phyloP scores from a whole-genome alignment of 495 filamentous ascomycete species.

The Xylaria telfairii region DNA sequence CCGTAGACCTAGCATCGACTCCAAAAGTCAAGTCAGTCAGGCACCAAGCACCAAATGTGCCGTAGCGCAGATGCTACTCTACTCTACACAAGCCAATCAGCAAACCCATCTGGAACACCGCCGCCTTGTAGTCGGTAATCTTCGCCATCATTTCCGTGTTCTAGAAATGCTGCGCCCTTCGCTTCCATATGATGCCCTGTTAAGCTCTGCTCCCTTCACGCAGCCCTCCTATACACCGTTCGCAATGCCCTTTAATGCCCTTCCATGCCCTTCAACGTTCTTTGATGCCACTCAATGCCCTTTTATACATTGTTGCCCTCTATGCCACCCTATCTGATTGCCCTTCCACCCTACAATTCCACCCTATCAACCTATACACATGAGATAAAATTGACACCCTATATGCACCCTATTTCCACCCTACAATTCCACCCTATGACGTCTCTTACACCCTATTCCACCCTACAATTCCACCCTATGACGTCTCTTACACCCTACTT shows the following conservation, averaged over 20 bases:
- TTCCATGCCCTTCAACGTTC: not conserved
- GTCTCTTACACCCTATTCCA: not conserved
- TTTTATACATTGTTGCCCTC: not conserved
- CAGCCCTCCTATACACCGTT: no score
- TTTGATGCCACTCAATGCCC: not conserved
- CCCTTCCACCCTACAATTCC: not conserved
- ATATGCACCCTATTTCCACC: conserved; percentile 18
- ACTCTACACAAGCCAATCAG: not conserved
- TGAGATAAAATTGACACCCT: not conserved
- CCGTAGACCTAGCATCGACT: no score
- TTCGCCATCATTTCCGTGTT: not conserved
- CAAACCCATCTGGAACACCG: not conserved
- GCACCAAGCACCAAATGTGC: not conserved
- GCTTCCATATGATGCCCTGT: no score
- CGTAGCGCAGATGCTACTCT: not conserved
- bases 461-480: not conserved
- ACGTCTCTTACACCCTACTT: not conserved
- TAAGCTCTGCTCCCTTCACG: no score
- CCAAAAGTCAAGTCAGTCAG: not conserved
- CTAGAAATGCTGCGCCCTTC: conserved; percentile 11
- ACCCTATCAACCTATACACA: not conserved
- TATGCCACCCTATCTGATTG: not conserved
- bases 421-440: conserved; percentile 10
- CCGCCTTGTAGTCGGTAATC: not conserved
- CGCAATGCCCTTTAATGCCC: no score